Evolutionary conservation across 2,329 filamentous ascomycete genomes (phyloP).

Genomic region (Ceratocystis colombiana): DNA sequence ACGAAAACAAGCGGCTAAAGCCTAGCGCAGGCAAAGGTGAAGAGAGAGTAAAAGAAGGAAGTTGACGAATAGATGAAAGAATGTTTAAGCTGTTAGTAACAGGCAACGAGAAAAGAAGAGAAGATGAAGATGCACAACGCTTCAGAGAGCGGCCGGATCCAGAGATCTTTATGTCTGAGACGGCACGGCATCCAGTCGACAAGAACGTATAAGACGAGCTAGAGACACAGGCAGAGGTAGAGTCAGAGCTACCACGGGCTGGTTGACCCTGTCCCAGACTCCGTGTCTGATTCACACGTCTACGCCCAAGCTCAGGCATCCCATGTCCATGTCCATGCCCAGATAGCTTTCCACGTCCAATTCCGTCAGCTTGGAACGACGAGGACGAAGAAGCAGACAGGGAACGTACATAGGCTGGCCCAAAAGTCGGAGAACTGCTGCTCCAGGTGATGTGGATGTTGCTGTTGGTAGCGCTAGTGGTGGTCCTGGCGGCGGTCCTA

Average conservation of each 20-base stretch:
- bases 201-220: constrained; percentile 17
- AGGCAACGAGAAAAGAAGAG: constrained; percentile 9
- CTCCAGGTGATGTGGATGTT: neutral
- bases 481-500: too few relatives aligned
- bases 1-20: neutral
- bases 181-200: constrained; percentile 17
- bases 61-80: neutral
- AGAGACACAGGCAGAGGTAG: neutral
- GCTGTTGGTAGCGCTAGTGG: neutral
- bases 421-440: constrained; percentile 9
- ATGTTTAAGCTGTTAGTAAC: neutral
- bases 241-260: neutral
- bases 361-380: constrained; percentile 9
- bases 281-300: constrained; percentile 20
- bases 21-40: neutral
- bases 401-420: constrained; percentile 2
- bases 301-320: neutral
- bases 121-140: constrained; percentile 10
- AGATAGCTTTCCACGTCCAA: constrained; percentile 6
- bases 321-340: constrained; percentile 19
- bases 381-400: neutral
- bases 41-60: constrained; percentile 22
- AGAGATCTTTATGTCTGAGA: constrained; percentile 25
- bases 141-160: constrained; percentile 17
- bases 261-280: constrained; percentile 20